Conservation (phyloP, 768 basidiomycete species). For the Sutorius australiensis region DNA sequence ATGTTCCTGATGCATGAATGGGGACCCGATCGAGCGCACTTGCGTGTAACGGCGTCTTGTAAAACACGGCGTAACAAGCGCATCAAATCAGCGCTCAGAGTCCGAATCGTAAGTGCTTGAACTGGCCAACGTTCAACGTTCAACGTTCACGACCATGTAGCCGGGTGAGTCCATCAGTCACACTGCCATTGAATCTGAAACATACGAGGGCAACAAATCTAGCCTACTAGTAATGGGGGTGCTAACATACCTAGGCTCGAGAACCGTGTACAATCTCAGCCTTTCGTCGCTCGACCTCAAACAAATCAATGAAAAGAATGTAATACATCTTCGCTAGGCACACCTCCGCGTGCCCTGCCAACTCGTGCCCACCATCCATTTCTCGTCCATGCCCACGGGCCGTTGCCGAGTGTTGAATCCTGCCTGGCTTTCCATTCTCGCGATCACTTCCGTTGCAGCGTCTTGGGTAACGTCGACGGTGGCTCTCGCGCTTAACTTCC, state of each 20-base stretch:
- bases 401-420: slow-evolving; percentile 5
- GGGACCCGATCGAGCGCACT: neutral
- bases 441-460: slow-evolving; percentile 18
- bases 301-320: slow-evolving; percentile 20
- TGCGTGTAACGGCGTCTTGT: neutral
- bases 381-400: slow-evolving; percentile 2
- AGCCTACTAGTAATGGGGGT: neutral
- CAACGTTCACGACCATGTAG: too few species aligned
- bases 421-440: slow-evolving; percentile 23
- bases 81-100: neutral
- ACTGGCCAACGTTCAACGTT: too few species aligned
- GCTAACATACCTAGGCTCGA: neutral
- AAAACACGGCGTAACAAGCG: neutral
- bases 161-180: neutral
- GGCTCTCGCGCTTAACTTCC: neutral
- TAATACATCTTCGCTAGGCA: neutral
- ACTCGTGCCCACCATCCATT: neutral
- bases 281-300: neutral
- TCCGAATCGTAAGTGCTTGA: too few species aligned
- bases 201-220: slow-evolving; percentile 8
- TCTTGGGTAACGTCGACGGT: slow-evolving; percentile 7
- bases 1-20: neutral
- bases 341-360: slow-evolving; percentile 5
- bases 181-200: neutral
- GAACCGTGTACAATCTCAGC: neutral